phyloP scores from a whole-genome alignment of 495 filamentous ascomycete genomes.

The Penicillium odoratum region DNA sequence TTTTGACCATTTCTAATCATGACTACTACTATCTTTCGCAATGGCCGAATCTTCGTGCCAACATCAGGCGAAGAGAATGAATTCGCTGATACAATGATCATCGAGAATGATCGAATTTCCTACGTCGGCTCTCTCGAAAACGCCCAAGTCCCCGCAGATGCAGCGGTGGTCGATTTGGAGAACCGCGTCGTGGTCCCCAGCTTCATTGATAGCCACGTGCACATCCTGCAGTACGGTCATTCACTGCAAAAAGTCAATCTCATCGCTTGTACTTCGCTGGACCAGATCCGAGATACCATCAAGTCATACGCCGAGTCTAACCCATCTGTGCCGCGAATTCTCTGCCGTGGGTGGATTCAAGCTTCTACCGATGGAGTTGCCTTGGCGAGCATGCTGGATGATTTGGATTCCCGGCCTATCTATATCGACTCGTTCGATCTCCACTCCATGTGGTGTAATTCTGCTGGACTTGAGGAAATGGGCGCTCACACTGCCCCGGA shows the following conservation, averaged over 20 bases:
- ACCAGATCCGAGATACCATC: conserved; percentile 54
- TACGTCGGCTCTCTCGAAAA: conserved; percentile 45
- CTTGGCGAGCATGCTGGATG: conserved; percentile 54
- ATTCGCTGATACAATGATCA: conserved; percentile 45
- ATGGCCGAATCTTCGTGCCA: conserved; percentile 44
- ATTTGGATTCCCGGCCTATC: conserved; percentile 53
- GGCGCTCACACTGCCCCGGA: conserved; percentile 46
- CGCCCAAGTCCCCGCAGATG: conserved; percentile 29
- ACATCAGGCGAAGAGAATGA: conserved; percentile 23
- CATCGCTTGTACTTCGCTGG: conserved; percentile 51
- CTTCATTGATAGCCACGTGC: conserved; percentile 66
- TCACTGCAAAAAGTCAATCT: conserved; percentile 59
- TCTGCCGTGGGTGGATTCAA: conserved; percentile 64
- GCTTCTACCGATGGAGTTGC: conserved; percentile 53
- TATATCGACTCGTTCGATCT: conserved; percentile 63
- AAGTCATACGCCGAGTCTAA: conserved; percentile 49
- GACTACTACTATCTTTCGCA: conserved; percentile 44
- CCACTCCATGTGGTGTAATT: conserved; percentile 64
- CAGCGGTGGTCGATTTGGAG: conserved; percentile 43
- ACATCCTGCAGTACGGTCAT: conserved; percentile 60
- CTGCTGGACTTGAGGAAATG: conserved; percentile 53
- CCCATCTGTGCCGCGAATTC: conserved; percentile 50
- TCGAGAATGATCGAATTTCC: conserved; percentile 33
- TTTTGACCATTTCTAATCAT: conserved; percentile 18
- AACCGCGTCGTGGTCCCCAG: conserved; percentile 56